Evolutionary conservation across 139 green algal genomes (phyloP).

Genomic region (Chlamydomonas urium): DNA sequence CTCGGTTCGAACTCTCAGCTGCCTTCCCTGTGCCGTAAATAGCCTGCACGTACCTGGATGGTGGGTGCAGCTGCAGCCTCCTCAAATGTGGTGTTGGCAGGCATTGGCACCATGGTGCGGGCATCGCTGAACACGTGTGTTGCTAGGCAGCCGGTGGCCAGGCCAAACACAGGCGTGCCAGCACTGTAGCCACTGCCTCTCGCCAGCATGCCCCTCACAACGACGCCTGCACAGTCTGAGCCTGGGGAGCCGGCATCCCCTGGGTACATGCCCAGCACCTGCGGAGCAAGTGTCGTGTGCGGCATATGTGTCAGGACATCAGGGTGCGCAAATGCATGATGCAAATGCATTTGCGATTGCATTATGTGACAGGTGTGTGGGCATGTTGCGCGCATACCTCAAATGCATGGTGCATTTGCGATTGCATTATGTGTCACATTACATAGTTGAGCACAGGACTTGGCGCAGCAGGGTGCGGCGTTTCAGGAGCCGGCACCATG

Average conservation of each 20-base stretch:
- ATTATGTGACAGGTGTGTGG: too few species aligned
- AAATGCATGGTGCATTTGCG: too few species aligned
- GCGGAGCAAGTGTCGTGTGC: too few species aligned
- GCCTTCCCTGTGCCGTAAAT: too few species aligned
- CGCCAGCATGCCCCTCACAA: constrained; percentile 31
- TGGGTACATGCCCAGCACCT: constrained; percentile 37
- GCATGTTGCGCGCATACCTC: too few species aligned
- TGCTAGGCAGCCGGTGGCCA: constrained; percentile 63
- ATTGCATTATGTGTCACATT: too few species aligned
- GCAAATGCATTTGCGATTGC: too few species aligned
- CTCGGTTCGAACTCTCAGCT: too few species aligned
- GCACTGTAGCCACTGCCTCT: background rate
- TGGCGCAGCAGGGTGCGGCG: too few species aligned
- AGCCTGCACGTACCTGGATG: background rate
- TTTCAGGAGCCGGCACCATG: too few species aligned
- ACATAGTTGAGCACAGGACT: too few species aligned
- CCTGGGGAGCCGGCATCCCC: constrained; percentile 52
- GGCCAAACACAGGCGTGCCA: constrained; percentile 68
- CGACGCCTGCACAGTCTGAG: constrained; percentile 64
- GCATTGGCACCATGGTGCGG: constrained; percentile 53
- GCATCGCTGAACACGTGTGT: constrained; percentile 50
- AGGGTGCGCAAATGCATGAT: background rate
- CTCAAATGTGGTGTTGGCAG: constrained; percentile 55
- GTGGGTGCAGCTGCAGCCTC: constrained; percentile 17
- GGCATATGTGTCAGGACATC: background rate